Evolutionary conservation across 2,329 filamentous ascomycete genomes (phyloP).

Genomic region (Aspergillus fischeri): DNA sequence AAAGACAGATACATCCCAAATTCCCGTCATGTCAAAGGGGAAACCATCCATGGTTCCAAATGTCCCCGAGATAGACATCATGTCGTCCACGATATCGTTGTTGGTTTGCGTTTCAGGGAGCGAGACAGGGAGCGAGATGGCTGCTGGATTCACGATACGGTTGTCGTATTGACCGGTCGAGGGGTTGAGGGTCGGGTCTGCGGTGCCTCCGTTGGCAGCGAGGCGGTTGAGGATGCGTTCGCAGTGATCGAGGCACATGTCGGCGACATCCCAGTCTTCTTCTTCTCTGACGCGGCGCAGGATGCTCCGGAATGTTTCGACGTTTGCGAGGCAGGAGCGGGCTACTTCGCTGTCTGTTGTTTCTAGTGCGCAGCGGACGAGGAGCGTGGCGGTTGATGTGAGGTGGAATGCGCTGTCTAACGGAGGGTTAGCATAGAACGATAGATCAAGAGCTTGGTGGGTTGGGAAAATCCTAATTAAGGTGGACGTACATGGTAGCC

Average conservation of each 20-base stretch:
- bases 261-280: conserved; percentile 54
- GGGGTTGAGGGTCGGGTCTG: conserved; percentile 8
- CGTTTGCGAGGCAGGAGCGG: conserved; percentile 44
- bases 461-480: not conserved
- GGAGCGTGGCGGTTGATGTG: conserved; percentile 51
- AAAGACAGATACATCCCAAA: conserved; percentile 43
- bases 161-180: conserved; percentile 19
- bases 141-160: conserved; percentile 35
- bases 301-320: conserved; percentile 46
- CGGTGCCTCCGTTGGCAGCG: conserved; percentile 23
- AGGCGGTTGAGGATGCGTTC: conserved; percentile 43
- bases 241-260: conserved; percentile 51
- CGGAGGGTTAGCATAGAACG: conserved; percentile 3
- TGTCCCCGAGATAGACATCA: conserved; percentile 45
- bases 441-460: not conserved
- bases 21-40: conserved; percentile 45
- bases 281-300: conserved; percentile 47
- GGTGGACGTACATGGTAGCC: conserved; percentile 42
- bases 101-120: conserved; percentile 43
- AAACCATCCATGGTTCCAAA: conserved; percentile 45
- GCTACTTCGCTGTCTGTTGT: conserved; percentile 46
- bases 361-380: conserved; percentile 50
- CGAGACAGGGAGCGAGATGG: conserved; percentile 39
- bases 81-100: conserved; percentile 44
- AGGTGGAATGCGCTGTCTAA: conserved; percentile 50